Evolutionary conservation across 1,139 yeast genomes (phyloP), one percentile per base, ranked within the genome.

Genomic region (Meyerozyma sp.): DNA sequence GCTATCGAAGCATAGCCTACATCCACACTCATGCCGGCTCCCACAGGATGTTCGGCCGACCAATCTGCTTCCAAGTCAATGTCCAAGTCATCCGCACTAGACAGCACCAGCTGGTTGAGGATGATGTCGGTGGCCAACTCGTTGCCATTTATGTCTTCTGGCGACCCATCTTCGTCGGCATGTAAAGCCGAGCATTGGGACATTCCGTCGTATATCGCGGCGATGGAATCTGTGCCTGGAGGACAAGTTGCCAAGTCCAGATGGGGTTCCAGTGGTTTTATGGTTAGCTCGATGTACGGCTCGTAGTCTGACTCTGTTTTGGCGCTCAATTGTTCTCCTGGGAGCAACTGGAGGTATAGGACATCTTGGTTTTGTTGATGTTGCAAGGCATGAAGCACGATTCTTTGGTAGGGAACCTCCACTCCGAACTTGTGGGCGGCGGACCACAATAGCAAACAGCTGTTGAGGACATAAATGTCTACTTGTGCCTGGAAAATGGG

Each of bases 1-100:
- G 70, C 68, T 4, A 67, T 55, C 4, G 69, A 60, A 8, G 66
- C 68, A 46, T 54, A 65, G 18, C 73, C 75, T n/a, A 73, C 61
- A 42, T 70, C 73, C 21, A 73, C 75, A 44, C 65, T 54, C 77
- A 73, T 72, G 1, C 75, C 77, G 1, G 77, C 77, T 14, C 53
- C 65, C 4, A 51, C 61, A 18, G 42, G 46, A 10, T 16, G 25
- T 11, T 37, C 32, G n/a, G 42, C 49, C n/a, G 27, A n/a, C n/a
- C n/a, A 32, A 8, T 37, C 45, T 8, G 40, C 40, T 11, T 27
- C 27, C n/a, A 40, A 32, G 35, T 21, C 32, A 8, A 36, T 43
- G 27, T 44, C 50, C 34, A 46, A 40, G 18, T 47, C 49, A 28
- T 46, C 50, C 2, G 48, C 49, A 40, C 42, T 39, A 3, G 37